These are phyloP conservation scores for Ophiostoma angusticollis DNA, from an alignment of 2,329 filamentous ascomycete genomes.

Conservation along the genomic window DNA sequence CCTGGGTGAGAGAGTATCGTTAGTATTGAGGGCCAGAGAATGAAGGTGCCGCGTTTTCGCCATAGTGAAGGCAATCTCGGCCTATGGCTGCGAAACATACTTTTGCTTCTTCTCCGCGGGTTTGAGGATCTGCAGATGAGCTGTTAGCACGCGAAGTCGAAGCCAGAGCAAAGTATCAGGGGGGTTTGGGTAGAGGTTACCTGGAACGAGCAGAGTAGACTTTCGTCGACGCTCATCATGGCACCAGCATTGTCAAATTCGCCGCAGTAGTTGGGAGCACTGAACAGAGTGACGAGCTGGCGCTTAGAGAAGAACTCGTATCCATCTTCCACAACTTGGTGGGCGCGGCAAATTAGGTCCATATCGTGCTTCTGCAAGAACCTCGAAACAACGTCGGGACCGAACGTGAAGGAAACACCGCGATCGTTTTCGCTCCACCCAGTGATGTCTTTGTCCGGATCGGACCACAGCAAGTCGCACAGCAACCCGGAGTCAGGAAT, in stretches of 20 bases:
- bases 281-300: slow-evolving; percentile 93
- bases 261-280: slow-evolving; percentile 96
- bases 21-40: too few relatives aligned
- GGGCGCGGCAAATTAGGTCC: slow-evolving; percentile 96
- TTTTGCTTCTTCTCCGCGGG: slow-evolving; percentile 99
- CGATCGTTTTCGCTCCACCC: slow-evolving; percentile 99
- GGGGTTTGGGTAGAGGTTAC: too few relatives aligned
- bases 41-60: too few relatives aligned
- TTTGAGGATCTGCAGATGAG: slow-evolving; percentile 70
- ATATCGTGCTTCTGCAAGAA: slow-evolving; percentile 99
- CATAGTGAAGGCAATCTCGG: too few relatives aligned
- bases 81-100: slow-evolving; percentile 81
- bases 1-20: slow-evolving; percentile 70
- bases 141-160: too few relatives aligned
- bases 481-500: slow-evolving; percentile 96
- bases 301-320: slow-evolving; percentile 99
- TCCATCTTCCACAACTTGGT: slow-evolving; percentile 96
- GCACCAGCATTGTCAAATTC: slow-evolving; percentile 99
- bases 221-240: slow-evolving; percentile 99
- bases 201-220: slow-evolving; percentile 97
- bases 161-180: too few relatives aligned
- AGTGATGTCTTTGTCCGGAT: slow-evolving; percentile 97
- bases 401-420: slow-evolving; percentile 97
- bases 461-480: slow-evolving; percentile 96
- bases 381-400: slow-evolving; percentile 88